Conservation (phyloP, 371 early-diverging fungal species). For the Fennellomyces sp. region DNA sequence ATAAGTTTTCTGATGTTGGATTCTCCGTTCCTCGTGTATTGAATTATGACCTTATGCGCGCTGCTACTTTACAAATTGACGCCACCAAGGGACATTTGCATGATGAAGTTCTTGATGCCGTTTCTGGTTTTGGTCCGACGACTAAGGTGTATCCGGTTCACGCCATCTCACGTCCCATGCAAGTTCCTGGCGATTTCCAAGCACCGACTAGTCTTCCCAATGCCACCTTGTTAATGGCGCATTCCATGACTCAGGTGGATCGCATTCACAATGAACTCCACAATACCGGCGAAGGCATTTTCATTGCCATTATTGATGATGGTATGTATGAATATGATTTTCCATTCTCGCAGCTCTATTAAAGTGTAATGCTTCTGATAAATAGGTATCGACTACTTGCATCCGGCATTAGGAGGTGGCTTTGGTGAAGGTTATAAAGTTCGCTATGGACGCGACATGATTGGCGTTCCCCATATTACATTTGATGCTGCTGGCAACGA, state of each 20-base stretch:
- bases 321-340: conserved; percentile 33
- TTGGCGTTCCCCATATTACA: conserved; percentile 37
- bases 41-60: conserved; percentile 36
- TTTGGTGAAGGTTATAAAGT: conserved; percentile 65
- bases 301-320: conserved; percentile 73
- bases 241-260: conserved; percentile 47
- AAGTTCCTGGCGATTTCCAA: no score
- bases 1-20: conserved; percentile 22
- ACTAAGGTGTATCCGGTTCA: conserved; percentile 30
- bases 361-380: conserved; percentile 37
- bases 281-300: conserved; percentile 67
- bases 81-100: conserved; percentile 12
- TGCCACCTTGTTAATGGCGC: conserved; percentile 22
- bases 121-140: conserved; percentile 24
- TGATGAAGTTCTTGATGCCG: conserved; percentile 14
- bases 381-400: conserved; percentile 65
- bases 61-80: conserved; percentile 33
- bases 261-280: conserved; percentile 39
- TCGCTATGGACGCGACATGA: conserved; percentile 63
- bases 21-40: conserved; percentile 25
- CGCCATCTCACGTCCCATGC: conserved; percentile 26
- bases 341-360: background rate
- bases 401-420: conserved; percentile 76
- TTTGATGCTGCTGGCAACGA: conserved; percentile 27
- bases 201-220: background rate